A percentile compares a stretch with the other conserved stretches of the same genome.
Evolutionary conservation across 768 basidiomycete species (phyloP).

Genomic region (Tremella yokohamensis): DNA sequence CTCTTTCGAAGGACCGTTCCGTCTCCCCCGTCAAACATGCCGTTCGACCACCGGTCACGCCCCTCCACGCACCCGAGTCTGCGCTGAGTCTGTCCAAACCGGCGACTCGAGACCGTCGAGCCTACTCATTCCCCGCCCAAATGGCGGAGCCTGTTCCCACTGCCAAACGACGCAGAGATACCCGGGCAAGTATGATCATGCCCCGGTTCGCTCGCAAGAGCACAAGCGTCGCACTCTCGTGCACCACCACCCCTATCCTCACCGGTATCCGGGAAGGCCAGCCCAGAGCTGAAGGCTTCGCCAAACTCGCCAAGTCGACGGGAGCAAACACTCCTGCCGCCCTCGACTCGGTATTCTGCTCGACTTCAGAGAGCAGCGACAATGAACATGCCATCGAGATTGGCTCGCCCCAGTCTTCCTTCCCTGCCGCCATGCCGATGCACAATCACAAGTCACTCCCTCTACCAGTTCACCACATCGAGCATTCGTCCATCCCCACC

Average conservation of each 20-base stretch:
- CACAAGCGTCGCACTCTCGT: constrained; percentile 11
- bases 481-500: constrained; percentile 3
- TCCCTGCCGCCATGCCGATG: neutral
- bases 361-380: constrained; percentile 42
- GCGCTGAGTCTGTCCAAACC: neutral
- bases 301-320: constrained; percentile 27
- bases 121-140: constrained; percentile 41
- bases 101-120: constrained; percentile 31
- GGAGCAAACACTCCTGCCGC: constrained; percentile 36
- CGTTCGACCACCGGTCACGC: constrained; percentile 18
- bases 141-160: constrained; percentile 13
- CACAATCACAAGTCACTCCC: neutral
- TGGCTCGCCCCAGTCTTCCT: constrained; percentile 1
- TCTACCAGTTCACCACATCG: constrained; percentile 1
- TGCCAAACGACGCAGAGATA: constrained; percentile 5
- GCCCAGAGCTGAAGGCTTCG: neutral
- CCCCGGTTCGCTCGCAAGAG: constrained; percentile 31
- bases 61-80: constrained; percentile 9
- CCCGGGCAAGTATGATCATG: constrained; percentile 12
- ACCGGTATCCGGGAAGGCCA: constrained; percentile 9
- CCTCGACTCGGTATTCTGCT: constrained; percentile 40
- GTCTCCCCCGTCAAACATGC: constrained; percentile 1
- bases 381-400: constrained; percentile 19
- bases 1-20: neutral
- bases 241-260: constrained; percentile 2